Percentiles rank a stretch among this genome's conserved stretches.
These are phyloP conservation scores for Ophiostoma tasmaniense DNA, from an alignment of 2,329 filamentous ascomycete genomes.

Conservation along the genomic window DNA sequence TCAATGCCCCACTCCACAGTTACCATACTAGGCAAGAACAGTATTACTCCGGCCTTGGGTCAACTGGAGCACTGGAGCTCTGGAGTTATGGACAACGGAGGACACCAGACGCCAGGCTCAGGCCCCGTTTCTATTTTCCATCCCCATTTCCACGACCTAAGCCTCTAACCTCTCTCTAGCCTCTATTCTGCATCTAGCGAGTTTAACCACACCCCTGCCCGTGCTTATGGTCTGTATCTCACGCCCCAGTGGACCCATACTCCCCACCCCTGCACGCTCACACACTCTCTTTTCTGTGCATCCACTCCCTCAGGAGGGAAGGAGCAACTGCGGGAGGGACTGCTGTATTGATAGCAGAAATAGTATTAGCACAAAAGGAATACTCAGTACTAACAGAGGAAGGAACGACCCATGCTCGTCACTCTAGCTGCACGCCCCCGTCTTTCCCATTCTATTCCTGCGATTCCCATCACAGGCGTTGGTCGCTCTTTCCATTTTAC, in stretches of 20 bases:
- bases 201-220: not conserved
- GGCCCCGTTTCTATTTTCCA: not conserved
- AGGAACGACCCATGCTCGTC: not conserved
- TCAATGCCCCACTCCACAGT: not conserved
- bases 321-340: not conserved
- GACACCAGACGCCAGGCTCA: not conserved
- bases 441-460: slow-evolving; percentile 8
- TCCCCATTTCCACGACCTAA: not conserved
- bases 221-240: not conserved
- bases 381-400: not conserved
- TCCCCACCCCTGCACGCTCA: slow-evolving; percentile 3
- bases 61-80: not conserved
- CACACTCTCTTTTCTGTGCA: not conserved
- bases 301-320: not conserved
- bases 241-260: slow-evolving; percentile 9
- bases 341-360: not conserved
- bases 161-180: too few relatives aligned
- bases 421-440: not conserved
- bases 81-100: not conserved
- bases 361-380: not conserved
- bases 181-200: not conserved
- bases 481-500: not conserved
- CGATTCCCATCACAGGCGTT: not conserved
- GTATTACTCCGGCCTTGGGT: not conserved
- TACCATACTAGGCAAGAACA: not conserved